phyloP scores from a whole-genome alignment of 306 rosid genomes.

The Inga leiocalycina region DNA sequence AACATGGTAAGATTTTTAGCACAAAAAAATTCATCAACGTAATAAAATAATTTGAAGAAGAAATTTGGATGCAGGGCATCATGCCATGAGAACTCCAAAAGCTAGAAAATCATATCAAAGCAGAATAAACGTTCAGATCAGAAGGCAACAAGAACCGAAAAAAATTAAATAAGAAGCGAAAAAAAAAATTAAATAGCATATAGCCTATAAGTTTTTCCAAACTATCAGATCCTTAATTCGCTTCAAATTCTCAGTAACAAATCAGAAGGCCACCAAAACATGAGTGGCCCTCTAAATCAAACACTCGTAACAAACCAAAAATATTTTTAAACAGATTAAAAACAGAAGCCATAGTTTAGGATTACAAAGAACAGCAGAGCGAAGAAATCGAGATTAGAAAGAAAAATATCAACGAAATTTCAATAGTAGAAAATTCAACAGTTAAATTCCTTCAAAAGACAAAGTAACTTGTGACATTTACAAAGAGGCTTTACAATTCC shows the following conservation, averaged over 20 bases:
- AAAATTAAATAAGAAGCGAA: not conserved
- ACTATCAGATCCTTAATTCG: not conserved
- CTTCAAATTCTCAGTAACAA: slow-evolving; percentile 19
- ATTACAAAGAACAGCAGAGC: not conserved
- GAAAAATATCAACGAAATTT: not conserved
- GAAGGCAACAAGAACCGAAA: slow-evolving; percentile 27
- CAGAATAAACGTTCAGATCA: slow-evolving; percentile 6
- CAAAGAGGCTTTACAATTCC: not conserved
- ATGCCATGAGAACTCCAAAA: not conserved
- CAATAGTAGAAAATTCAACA: not conserved
- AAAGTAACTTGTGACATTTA: not conserved
- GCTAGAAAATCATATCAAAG: slow-evolving; percentile 15
- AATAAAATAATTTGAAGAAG: slow-evolving; percentile 1
- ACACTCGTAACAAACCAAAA: not conserved
- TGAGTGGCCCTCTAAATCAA: not conserved
- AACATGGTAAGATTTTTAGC: not conserved
- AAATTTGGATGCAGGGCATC: not conserved
- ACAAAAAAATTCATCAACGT: slow-evolving; percentile 5
- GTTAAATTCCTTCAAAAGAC: not conserved
- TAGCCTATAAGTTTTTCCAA: not conserved
- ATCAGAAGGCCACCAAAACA: slow-evolving; percentile 1
- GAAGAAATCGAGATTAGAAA: not conserved
- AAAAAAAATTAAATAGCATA: not conserved
- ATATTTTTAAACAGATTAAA: not conserved
- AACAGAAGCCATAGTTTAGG: not conserved